Evolutionary conservation across 768 basidiomycete species (phyloP), one percentile per base, ranked within the genome.

Genomic region (Pleurotus salmoneostramineus): DNA sequence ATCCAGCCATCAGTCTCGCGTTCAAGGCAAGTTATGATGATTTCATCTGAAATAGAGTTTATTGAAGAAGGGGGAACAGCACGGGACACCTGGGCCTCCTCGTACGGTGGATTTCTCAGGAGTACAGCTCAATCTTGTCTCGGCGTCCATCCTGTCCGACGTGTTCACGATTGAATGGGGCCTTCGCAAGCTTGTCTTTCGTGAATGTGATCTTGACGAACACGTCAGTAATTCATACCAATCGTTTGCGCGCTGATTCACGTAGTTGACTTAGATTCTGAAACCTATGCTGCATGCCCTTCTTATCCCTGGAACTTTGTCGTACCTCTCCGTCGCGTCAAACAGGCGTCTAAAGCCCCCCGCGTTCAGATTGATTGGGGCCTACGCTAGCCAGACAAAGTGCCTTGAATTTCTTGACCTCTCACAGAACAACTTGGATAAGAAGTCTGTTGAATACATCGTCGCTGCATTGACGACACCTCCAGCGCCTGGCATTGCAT

Each of bases 81-180:
- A 75, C 48, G 82, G 83, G 35, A 72, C 83, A 15, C 65, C 73
- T 7, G 78, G 76, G 7, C 77, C 72, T 43, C 91, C 93, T 0
- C 82, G 92, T 14, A 78, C 85, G 0, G 80, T 95, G 14, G 89
- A 94, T 68, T 75, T 93, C n/a, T 88, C 93, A 2, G 83, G 89
- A 7, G 83, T 89, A 17, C 88, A 87, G 64, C 78, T 98, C 15
- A 89, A 83, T 0, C 69, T 79, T 1, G 79, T 85, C 1, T 77
- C 83, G 0, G 89, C 93, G 0, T 85, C 88, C 10, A 86, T 94
- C 14, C 79, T 99, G 14, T 89, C 96, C 0, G 96, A 98, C 71
- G 85, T 97, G 11, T 85, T 98, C 61, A 84, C 85, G 6, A 88
- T 97, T 58, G 93, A 98, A 70, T 98, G 95, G 91, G 95, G 95